Percentiles rank a stretch among this genome's conserved stretches.
Evolutionary conservation across 106 monocot species (phyloP).

Genomic region (Acanthochlamys bracteata): DNA sequence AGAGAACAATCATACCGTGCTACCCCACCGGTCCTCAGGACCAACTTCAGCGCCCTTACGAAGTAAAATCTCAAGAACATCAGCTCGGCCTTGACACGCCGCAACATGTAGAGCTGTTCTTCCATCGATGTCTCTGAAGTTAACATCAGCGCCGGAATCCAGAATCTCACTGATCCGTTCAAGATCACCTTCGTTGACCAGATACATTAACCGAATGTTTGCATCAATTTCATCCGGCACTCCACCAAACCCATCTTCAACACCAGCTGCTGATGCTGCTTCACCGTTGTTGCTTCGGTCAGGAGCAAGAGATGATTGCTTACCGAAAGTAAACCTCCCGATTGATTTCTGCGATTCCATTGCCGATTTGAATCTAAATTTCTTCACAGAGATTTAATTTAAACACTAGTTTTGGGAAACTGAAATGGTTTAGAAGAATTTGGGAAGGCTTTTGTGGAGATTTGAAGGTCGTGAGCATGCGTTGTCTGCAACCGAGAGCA

Average conservation of each 20-base stretch:
- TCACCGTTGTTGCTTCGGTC: conserved; percentile 10
- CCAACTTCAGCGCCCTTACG: conserved; percentile 51
- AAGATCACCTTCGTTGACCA: conserved; percentile 65
- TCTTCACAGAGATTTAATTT: not conserved
- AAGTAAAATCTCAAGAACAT: conserved; percentile 57
- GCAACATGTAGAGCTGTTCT: conserved; percentile 90
- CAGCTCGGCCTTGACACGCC: conserved; percentile 61
- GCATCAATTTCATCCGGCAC: conserved; percentile 19
- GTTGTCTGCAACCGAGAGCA: no score
- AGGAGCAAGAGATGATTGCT: conserved; percentile 67
- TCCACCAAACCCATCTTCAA: not conserved
- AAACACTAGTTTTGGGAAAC: conserved; percentile 1
- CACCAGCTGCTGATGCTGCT: not conserved
- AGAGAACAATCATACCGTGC: conserved; percentile 41
- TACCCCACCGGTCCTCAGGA: conserved; percentile 74
- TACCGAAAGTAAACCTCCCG: conserved; percentile 48
- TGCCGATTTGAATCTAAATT: not conserved
- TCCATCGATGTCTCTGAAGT: conserved; percentile 63
- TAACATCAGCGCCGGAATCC: conserved; percentile 46
- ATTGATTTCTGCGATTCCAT: conserved; percentile 37
- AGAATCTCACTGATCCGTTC: conserved; percentile 63
- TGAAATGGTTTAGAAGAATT: not conserved
- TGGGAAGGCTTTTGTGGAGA: not conserved
- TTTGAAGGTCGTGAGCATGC: no score
- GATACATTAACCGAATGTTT: conserved; percentile 68